These are phyloP conservation scores for Termitomyces sp. DNA, from an alignment of 768 basidiomycete genomes.

Conservation along the genomic window DNA sequence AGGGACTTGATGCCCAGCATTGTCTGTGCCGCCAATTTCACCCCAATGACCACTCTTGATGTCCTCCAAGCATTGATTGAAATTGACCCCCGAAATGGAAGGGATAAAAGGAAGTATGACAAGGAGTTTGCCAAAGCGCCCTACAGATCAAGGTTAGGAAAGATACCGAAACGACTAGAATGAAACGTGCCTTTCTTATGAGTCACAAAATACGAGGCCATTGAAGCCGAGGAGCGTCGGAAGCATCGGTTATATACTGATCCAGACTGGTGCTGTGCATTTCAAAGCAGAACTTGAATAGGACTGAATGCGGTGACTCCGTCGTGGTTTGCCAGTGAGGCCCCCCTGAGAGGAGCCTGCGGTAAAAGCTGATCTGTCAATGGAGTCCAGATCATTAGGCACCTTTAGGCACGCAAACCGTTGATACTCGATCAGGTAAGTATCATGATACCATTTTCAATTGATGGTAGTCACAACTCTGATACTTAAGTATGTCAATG, in stretches of 20 bases:
- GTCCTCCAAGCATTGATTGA: slow-evolving; percentile 22
- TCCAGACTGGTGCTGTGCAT: not conserved
- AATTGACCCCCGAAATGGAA: slow-evolving; percentile 13
- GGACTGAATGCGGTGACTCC: no score
- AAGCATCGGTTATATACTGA: not conserved
- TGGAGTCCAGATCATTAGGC: no score
- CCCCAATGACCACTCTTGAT: slow-evolving; percentile 17
- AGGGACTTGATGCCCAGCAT: slow-evolving; percentile 23
- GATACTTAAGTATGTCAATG: no score
- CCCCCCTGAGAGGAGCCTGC: no score
- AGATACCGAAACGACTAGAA: not conserved
- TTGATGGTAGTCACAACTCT: no score
- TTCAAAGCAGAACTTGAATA: not conserved
- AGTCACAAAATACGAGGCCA: not conserved
- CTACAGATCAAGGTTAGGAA: not conserved
- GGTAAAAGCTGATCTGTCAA: no score
- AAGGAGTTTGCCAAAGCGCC: not conserved
- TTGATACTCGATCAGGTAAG: no score
- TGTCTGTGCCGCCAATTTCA: slow-evolving; percentile 24
- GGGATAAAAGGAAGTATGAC: not conserved
- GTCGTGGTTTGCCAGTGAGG: no score
- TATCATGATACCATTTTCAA: no score
- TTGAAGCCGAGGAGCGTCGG: not conserved
- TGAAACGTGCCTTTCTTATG: not conserved
- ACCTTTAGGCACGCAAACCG: no score